Base-by-base conservation (phyloP, 139 green algal species). In the Micractinium sp. region DNA sequence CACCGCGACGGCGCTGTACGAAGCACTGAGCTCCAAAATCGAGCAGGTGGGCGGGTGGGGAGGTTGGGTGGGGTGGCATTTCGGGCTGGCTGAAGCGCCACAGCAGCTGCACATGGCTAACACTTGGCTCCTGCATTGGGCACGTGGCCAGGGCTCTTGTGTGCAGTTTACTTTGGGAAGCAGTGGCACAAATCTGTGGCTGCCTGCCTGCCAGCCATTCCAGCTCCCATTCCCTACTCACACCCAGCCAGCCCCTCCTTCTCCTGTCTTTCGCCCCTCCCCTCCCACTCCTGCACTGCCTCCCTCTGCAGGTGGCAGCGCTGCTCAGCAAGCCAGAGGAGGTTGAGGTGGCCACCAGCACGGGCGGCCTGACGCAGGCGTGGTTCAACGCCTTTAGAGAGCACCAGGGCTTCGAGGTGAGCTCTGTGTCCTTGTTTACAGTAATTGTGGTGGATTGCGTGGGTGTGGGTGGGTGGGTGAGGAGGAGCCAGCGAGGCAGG, bases 321-420 rank as follows among this genome's bases (percentile, higher is more conserved):
- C 36, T 95, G 78, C 87, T 97, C 22, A 87, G 91, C 27, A 47
- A 88, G 69, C 92, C 92, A 14, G 27, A 92, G 79, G 93, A 96
- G 82, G 89, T 96, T 22, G 61, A 75, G 1, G 67, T 95, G 22
- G 92, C 90, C 3, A 56, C n/a, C 29, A 33, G 86, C 35, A 75
- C 91, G 7, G 94, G 92, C 3, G 82, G 74, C 3, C 85, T 97
- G 36, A 53, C 85, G 15, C 47, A 63, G 1, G 83, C 93, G 22
- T 98, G 96, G 96, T 83, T 94, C 63, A 91, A 95, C 3, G 89
- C 93, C 20, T 98, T 98, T 90, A 90, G 95, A 0, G 86, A 95
- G 12, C 89, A 85, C 76, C 94, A 96, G 93, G 94, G 92, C 15
- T 80, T 63, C 22, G 38, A 71, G 91, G 85, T 82, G 41, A 12